Evolutionary conservation across 257 asterid genomes (phyloP), one percentile per base, ranked within the genome.

Genomic region (Cynanchum wilfordii): DNA sequence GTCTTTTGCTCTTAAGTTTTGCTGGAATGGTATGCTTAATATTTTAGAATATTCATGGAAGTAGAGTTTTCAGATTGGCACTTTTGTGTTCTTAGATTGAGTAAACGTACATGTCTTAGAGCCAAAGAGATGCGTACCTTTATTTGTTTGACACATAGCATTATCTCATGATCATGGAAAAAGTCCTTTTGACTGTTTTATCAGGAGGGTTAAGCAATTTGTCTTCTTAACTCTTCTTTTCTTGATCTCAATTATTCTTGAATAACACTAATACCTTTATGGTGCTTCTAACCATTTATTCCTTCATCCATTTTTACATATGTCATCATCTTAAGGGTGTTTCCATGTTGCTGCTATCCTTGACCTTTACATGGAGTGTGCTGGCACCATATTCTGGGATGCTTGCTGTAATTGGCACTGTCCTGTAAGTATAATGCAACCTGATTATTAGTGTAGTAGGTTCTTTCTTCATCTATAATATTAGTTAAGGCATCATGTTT

Each of bases 1-100:
- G 90, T 86, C 98, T 94, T 75, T 83, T 94, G 79, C 90, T 94
- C 52, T 85, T 80, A 65, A 94, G 98, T 85, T 94, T 88, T 83
- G 74, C 89, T 45, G 98, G 98, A 81, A 94, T 94, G 98, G 98
- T 94, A 87, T 75, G 83, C 77, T 72, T 72, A 51, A 40, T 76
- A 66, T 40, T 22, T 19, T 19, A 33, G n/a, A 12, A 13, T 56
- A 24, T 56, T 56, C 38, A 58, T 58, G 38, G 38, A 58, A 25
- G 36, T 56, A 20, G 5, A 0, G 27, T 17, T 63, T 33, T 3
- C 68, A 33, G 47, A 63, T 30, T 30, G 67, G 17, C 24, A n/a
- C 36, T 62, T 62, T 27, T 58, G 10, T 15, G 11, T 15, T 16
- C 10, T 54, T 13, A 15, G 56, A 6, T 3, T 54, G 27, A 54